These are phyloP conservation scores for Macrolepiota dolichaula DNA, from an alignment of 768 basidiomycete species.

Conservation along the genomic window DNA sequence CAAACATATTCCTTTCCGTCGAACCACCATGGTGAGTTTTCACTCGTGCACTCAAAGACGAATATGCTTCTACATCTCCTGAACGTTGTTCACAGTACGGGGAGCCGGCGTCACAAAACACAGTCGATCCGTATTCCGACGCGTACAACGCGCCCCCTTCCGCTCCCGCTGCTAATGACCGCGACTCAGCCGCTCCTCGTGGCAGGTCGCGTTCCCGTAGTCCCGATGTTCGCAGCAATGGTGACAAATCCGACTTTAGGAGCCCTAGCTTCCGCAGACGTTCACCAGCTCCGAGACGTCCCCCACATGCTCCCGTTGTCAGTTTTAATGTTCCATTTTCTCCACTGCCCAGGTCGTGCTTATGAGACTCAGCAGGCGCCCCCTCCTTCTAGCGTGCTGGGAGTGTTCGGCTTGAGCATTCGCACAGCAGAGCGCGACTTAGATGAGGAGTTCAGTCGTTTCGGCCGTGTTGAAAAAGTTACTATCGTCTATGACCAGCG, in stretches of 20 bases:
- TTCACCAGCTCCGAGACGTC: constrained; percentile 60
- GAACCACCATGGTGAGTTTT: constrained; percentile 71
- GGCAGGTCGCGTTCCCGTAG: constrained; percentile 78
- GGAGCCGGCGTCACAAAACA: constrained; percentile 47
- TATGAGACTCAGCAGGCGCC: constrained; percentile 68
- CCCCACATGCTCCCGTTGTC: constrained; percentile 73
- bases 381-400: constrained; percentile 84
- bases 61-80: constrained; percentile 12
- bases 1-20: constrained; percentile 41
- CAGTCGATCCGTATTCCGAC: constrained; percentile 81
- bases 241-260: constrained; percentile 34
- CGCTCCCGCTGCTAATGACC: constrained; percentile 42
- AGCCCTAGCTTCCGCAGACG: constrained; percentile 52
- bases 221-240: constrained; percentile 45
- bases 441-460: constrained; percentile 89
- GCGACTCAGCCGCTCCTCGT: constrained; percentile 53
- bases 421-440: constrained; percentile 91
- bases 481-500: constrained; percentile 96
- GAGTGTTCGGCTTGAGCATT: constrained; percentile 98
- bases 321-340: constrained; percentile 27
- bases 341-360: constrained; percentile 14
- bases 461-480: constrained; percentile 90
- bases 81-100: constrained; percentile 49
- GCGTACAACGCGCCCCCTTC: constrained; percentile 69
- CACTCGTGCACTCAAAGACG: constrained; percentile 8